Percentiles rank a stretch among this genome's conserved stretches.
Evolutionary conservation across 139 green algal genomes (phyloP).

Genomic region (Microglena sp.): DNA sequence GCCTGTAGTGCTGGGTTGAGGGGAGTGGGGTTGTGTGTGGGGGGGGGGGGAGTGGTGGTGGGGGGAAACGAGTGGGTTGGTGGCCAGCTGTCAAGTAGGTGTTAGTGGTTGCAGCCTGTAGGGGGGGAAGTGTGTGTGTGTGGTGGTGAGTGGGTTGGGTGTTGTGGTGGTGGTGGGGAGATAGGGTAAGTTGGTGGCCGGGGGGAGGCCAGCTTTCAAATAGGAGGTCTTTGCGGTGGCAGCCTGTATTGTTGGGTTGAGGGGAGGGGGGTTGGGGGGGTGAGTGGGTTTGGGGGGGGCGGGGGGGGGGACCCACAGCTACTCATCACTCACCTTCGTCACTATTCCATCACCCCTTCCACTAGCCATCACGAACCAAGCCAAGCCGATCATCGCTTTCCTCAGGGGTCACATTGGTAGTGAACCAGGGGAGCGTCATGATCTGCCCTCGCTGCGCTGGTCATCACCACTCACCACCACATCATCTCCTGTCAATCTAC

Average conservation of each 20-base stretch:
- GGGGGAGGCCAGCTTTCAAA: conserved; percentile 23
- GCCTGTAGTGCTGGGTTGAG: too few species aligned
- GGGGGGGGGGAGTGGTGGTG: too few species aligned
- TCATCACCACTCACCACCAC: too few species aligned
- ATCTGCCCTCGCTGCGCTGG: conserved; percentile 24
- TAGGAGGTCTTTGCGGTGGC: conserved; percentile 63
- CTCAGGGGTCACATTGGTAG: conserved; percentile 61
- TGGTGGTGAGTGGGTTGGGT: not conserved
- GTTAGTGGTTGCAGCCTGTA: not conserved
- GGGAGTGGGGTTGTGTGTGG: too few species aligned
- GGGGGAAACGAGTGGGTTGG: too few species aligned
- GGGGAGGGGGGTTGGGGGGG: too few species aligned
- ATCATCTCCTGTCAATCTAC: too few species aligned
- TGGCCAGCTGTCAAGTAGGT: not conserved
- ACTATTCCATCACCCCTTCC: too few species aligned
- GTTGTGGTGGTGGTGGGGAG: not conserved
- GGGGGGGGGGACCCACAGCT: not conserved
- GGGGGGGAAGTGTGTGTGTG: not conserved
- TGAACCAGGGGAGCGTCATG: conserved; percentile 53
- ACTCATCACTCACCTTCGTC: not conserved
- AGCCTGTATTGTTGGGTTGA: conserved; percentile 8
- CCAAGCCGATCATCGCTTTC: conserved; percentile 23
- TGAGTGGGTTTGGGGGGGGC: too few species aligned
- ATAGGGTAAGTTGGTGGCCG: conserved; percentile 15
- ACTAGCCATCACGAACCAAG: not conserved